A percentile compares a stretch with the other conserved stretches of the same genome.
These are phyloP conservation scores for Gracilaria gracilis DNA, from an alignment of 23 red algal genomes.

Conservation along the genomic window DNA sequence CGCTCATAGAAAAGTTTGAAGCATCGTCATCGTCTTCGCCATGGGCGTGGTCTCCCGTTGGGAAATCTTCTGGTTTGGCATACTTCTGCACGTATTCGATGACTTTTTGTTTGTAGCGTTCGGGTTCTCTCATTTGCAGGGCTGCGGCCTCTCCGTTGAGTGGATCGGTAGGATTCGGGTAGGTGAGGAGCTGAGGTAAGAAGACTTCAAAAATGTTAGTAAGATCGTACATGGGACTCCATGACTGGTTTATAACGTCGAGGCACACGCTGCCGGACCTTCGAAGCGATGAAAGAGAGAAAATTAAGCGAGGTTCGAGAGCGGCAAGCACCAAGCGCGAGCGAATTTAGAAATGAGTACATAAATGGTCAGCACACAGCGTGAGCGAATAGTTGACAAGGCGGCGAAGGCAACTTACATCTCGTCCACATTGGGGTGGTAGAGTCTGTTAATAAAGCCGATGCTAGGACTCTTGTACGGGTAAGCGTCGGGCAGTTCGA, in stretches of 20 bases:
- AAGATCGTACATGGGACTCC: slow-evolving; percentile 99
- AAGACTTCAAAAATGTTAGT: slow-evolving; percentile 99
- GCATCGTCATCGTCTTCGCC: slow-evolving; percentile 78
- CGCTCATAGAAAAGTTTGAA: slow-evolving; percentile 69
- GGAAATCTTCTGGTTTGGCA: slow-evolving; percentile 87
- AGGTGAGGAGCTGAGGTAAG: slow-evolving; percentile 98
- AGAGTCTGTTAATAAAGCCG: slow-evolving; percentile 97
- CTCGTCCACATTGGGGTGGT: slow-evolving; percentile 99
- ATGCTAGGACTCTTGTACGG: slow-evolving; percentile 99
- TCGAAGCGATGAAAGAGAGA: not conserved
- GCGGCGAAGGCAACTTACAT: slow-evolving; percentile 54
- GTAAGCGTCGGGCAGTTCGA: slow-evolving; percentile 97
- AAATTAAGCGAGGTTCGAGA: not conserved
- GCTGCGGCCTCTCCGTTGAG: slow-evolving; percentile 99
- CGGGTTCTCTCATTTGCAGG: slow-evolving; percentile 97
- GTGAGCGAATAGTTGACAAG: not conserved
- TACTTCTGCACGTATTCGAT: slow-evolving; percentile 88
- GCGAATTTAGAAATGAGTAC: not conserved
- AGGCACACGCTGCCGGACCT: slow-evolving; percentile 99
- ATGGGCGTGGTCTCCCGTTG: slow-evolving; percentile 43
- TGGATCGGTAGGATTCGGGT: slow-evolving; percentile 97
- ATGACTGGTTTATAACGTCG: slow-evolving; percentile 99
- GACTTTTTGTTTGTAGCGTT: slow-evolving; percentile 87
- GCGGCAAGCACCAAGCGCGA: not conserved
- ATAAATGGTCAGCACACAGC: not conserved